Evolutionary conservation across 208 protist species (phyloP).

Genomic region (Willaertia magna): DNA sequence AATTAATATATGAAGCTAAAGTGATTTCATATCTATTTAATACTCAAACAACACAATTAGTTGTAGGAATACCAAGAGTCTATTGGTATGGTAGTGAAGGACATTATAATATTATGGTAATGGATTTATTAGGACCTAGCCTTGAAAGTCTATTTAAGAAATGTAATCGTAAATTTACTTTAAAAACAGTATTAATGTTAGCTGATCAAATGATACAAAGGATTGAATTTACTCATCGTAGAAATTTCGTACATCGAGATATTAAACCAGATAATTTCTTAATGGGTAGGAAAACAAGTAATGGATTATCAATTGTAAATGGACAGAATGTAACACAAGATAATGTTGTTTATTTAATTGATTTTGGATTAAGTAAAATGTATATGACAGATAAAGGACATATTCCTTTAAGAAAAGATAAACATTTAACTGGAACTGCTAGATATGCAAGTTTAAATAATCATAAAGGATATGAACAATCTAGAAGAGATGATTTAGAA

Average conservation of each 20-base stretch:
- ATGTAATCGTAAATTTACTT: conserved; percentile 54
- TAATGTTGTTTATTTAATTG: background rate
- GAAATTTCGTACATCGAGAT: background rate
- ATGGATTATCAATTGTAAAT: background rate
- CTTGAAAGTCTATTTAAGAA: conserved; percentile 71
- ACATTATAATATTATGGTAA: conserved; percentile 85
- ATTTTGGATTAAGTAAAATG: conserved; percentile 16
- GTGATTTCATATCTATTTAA: background rate
- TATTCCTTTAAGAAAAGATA: conserved; percentile 17
- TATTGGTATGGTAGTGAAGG: conserved; percentile 85
- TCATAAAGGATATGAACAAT: conserved; percentile 47
- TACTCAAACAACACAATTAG: background rate
- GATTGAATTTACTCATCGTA: background rate
- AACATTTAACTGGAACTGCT: conserved; percentile 8
- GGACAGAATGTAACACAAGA: background rate
- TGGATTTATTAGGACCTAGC: conserved; percentile 72
- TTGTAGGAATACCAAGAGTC: conserved; percentile 81
- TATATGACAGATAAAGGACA: conserved; percentile 5
- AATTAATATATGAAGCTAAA: background rate
- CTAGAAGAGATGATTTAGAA: conserved; percentile 92
- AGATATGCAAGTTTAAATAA: conserved; percentile 33
- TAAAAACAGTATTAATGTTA: conserved; percentile 79
- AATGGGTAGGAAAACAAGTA: background rate
- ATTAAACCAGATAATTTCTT: conserved; percentile 9
- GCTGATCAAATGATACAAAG: conserved; percentile 44